Base-by-base conservation (phyloP, 768 basidiomycete species). In the Suillus tomentosus region DNA sequence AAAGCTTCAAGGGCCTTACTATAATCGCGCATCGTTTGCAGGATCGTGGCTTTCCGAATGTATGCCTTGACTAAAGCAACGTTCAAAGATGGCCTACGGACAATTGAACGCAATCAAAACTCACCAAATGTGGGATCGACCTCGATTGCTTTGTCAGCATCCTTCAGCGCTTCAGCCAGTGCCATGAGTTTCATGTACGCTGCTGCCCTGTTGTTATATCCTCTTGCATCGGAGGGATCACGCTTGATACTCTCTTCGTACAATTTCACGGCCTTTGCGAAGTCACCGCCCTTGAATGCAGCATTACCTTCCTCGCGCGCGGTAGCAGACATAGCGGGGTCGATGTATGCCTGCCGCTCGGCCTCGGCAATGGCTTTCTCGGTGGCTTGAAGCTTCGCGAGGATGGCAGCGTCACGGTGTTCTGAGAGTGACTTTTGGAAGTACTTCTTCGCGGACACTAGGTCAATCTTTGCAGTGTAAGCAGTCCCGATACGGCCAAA, bases 231-330 rank as follows among this genome's bases (percentile, higher is more conserved):
- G 43, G 78, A 75, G 48, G 97, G 96, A 71, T 94, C 89, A 58
- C 97, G 90, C 80, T 98, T 98, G 84, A 99, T 97, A 66, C 94
- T 91, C 79, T 99, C 97, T 43, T 92, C 85, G 80, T 99, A 99
- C 45, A 84, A 81, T 80, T 93, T 95, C 69, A 99, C 96, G 0
- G 96, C 92, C 13, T 84, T 87, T 13, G 88, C 96, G 77, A 95
- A 99, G 76, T 96, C 89, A 22, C 95, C 96, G 2, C 78, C 82
- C 82, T 98, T 99, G 87, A 98, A 99, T 43, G 88, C 84, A 48
- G 78, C 77, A 74, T 99, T 99, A 11, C 97, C 97, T 74, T 96
- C 94, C 76, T 97, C 94, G 57, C 97, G 85, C 2, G 95, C 95
- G 50, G 75, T 70, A 37, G 90, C 90, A 24, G 94, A 91, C 80